These are phyloP conservation scores for Moniliophthora roreri DNA, from an alignment of 1,284 basidiomycete species.

Conservation along the genomic window DNA sequence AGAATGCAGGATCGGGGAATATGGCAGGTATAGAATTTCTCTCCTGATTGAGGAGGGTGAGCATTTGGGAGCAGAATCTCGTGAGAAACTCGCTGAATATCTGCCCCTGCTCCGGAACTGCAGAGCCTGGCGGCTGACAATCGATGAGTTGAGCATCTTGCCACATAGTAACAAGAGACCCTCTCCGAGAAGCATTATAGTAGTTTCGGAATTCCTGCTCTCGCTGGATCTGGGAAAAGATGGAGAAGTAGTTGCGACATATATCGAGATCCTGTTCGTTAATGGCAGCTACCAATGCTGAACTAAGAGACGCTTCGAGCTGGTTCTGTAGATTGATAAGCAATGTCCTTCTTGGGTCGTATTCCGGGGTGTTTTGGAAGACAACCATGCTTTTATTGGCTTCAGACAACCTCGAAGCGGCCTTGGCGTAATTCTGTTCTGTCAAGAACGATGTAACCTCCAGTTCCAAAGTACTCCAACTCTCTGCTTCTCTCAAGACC, in stretches of 20 bases:
- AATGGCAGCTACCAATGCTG: slow-evolving; percentile 83
- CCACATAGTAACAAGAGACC: slow-evolving; percentile 70
- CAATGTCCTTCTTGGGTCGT: slow-evolving; percentile 78
- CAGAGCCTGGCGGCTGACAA: slow-evolving; percentile 34
- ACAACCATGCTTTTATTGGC: slow-evolving; percentile 85
- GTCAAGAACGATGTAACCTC: slow-evolving; percentile 83
- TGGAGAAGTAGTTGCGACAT: slow-evolving; percentile 78
- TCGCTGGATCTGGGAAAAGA: slow-evolving; percentile 88
- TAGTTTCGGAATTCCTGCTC: slow-evolving; percentile 90
- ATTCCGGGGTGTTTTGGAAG: slow-evolving; percentile 88
- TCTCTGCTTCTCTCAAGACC: slow-evolving; percentile 88
- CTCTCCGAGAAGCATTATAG: slow-evolving; percentile 83
- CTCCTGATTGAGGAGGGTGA: slow-evolving; percentile 69
- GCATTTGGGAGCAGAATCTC: slow-evolving; percentile 71
- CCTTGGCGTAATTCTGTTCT: slow-evolving; percentile 80
- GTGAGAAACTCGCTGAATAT: slow-evolving; percentile 69
- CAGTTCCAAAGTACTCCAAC: slow-evolving; percentile 90
- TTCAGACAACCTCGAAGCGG: slow-evolving; percentile 85
- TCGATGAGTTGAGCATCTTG: slow-evolving; percentile 52
- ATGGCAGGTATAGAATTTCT: slow-evolving; percentile 75
- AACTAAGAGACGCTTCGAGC: slow-evolving; percentile 85
- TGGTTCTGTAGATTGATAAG: slow-evolving; percentile 92
- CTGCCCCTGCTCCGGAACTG: slow-evolving; percentile 26
- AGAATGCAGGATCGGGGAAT: slow-evolving; percentile 75
- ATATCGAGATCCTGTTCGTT: slow-evolving; percentile 69